Conservation (phyloP, 805 yeast genomes). For the Candida parachauliodes region DNA sequence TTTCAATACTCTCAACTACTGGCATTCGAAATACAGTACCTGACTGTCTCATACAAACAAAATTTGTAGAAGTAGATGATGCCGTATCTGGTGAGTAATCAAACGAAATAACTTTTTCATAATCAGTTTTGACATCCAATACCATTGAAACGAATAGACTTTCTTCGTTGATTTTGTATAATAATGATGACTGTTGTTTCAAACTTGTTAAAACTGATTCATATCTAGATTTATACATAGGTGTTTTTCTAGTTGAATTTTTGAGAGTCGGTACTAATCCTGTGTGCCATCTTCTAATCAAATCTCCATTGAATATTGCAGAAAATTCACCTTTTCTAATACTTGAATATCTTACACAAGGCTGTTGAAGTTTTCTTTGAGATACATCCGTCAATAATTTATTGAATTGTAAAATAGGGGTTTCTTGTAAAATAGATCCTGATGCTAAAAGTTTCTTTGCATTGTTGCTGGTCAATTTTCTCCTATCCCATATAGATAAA, state of each 20-base stretch:
- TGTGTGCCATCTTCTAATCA: slow-evolving; percentile 76
- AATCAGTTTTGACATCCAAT: slow-evolving; percentile 67
- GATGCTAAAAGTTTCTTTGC: slow-evolving; percentile 10
- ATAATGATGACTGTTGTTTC: slow-evolving; percentile 34
- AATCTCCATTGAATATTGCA: slow-evolving; percentile 73
- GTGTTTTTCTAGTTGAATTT: neutral
- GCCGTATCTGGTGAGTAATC: slow-evolving; percentile 65
- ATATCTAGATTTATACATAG: neutral
- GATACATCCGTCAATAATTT: slow-evolving; percentile 57
- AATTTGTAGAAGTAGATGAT: slow-evolving; percentile 53
- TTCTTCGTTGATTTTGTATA: slow-evolving; percentile 44
- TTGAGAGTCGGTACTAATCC: slow-evolving; percentile 46
- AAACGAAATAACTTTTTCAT: slow-evolving; percentile 79
- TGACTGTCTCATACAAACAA: slow-evolving; percentile 86
- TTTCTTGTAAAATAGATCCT: slow-evolving; percentile 34
- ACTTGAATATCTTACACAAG: slow-evolving; percentile 69
- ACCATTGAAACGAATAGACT: slow-evolving; percentile 73
- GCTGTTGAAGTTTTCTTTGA: slow-evolving; percentile 53
- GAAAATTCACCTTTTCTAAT: slow-evolving; percentile 69
- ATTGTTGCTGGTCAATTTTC: slow-evolving; percentile 45
- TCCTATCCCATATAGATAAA: slow-evolving; percentile 75
- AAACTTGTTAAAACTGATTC: slow-evolving; percentile 11
- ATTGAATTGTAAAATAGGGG: slow-evolving; percentile 57
- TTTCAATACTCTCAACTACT: slow-evolving; percentile 61
- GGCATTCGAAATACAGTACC: slow-evolving; percentile 84